Conservation (phyloP, 1,139 yeast genomes). For the Saccharomyces hybrid region DNA sequence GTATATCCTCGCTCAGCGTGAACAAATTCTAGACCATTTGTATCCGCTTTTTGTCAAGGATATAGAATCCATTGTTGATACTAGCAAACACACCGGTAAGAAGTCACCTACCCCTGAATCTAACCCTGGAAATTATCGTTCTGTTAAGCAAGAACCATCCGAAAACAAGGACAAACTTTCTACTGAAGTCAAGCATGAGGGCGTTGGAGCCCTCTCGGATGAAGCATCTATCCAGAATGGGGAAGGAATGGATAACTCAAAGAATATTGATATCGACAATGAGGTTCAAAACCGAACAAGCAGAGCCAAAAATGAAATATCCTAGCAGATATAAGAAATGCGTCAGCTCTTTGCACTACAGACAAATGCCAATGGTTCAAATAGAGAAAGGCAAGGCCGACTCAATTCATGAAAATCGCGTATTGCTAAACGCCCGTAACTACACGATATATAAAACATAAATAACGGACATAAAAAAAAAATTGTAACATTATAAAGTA, state of each 20-base stretch:
- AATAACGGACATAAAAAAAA: conserved; percentile 1
- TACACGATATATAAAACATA: not conserved
- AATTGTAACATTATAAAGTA: not conserved
- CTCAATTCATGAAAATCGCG: not conserved
- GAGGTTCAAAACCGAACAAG: not conserved
- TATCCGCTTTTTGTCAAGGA: conserved; percentile 87
- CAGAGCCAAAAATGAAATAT: not conserved
- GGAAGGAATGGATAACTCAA: not conserved
- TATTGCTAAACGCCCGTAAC: not conserved
- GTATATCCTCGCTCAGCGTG: conserved; percentile 81
- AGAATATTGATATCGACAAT: not conserved
- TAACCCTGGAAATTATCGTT: not conserved
- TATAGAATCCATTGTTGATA: conserved; percentile 12
- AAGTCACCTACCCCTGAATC: not conserved
- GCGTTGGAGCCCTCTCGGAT: not conserved
- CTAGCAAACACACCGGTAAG: not conserved
- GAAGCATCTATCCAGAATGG: not conserved
- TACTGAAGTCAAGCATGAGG: not conserved
- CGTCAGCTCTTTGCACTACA: not conserved
- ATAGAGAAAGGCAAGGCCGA: not conserved
- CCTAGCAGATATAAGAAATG: not conserved
- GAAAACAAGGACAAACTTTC: not conserved
- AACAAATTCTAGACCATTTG: conserved; percentile 75
- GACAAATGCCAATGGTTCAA: not conserved
- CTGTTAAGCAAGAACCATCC: not conserved